A percentile compares a stretch with the other conserved stretches of the same genome.
phyloP scores from a whole-genome alignment of 2,329 filamentous ascomycete species.

The Monilinia polystroma region DNA sequence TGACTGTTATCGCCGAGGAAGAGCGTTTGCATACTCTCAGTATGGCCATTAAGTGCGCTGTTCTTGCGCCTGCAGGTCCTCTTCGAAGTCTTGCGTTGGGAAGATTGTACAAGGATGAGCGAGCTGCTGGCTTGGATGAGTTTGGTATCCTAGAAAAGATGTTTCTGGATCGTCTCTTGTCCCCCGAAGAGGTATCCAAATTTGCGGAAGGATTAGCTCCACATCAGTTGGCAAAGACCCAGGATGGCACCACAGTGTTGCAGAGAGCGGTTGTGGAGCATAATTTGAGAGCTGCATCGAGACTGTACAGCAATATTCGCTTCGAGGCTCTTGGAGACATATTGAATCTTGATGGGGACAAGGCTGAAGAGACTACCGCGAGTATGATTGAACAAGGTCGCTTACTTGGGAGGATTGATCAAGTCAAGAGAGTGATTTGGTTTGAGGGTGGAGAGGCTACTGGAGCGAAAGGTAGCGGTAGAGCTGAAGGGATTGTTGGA shows the following conservation, averaged over 20 bases:
- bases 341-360: constrained; percentile 73
- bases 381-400: constrained; percentile 95
- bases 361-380: constrained; percentile 87
- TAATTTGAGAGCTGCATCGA: constrained; percentile 84
- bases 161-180: constrained; percentile 84
- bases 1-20: constrained; percentile 74
- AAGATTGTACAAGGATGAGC: constrained; percentile 90
- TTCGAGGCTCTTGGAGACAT: constrained; percentile 74
- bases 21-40: constrained; percentile 82
- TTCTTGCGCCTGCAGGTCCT: constrained; percentile 88
- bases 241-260: constrained; percentile 89
- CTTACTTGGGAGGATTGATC: constrained; percentile 85
- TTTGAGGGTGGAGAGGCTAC: constrained; percentile 76
- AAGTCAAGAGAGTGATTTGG: constrained; percentile 84
- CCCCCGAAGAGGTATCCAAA: constrained; percentile 76
- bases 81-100: constrained; percentile 76
- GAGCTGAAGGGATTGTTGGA: constrained; percentile 61
- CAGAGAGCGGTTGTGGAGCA: constrained; percentile 94
- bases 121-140: constrained; percentile 71
- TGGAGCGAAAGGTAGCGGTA: constrained; percentile 65
- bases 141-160: constrained; percentile 95
- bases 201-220: constrained; percentile 79
- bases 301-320: constrained; percentile 74
- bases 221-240: constrained; percentile 86
- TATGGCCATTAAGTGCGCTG: constrained; percentile 87